Percentiles rank a stretch among this genome's conserved stretches.
These are phyloP conservation scores for Colletotrichum theobromicola DNA, from an alignment of 2,329 filamentous ascomycete species.

Conservation along the genomic window DNA sequence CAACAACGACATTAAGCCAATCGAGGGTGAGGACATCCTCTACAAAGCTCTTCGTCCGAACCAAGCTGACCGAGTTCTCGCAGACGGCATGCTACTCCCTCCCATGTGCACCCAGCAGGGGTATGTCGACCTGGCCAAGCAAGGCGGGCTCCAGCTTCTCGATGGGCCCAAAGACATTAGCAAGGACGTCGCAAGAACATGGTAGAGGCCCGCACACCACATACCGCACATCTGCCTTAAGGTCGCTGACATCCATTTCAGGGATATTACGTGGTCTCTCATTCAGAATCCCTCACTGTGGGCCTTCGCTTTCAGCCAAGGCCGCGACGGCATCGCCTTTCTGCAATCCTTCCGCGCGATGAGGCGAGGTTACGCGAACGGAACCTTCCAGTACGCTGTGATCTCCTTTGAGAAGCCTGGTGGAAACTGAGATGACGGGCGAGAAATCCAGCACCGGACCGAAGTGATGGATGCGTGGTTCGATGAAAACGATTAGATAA, in stretches of 20 bases:
- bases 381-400: constrained; percentile 62
- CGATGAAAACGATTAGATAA: background rate
- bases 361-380: constrained; percentile 63
- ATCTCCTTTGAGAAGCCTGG: constrained; percentile 57
- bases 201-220: constrained; percentile 42
- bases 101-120: constrained; percentile 58
- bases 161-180: constrained; percentile 61
- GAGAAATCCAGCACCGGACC: background rate
- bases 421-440: background rate
- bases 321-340: constrained; percentile 64
- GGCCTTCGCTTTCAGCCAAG: constrained; percentile 66
- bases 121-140: constrained; percentile 55
- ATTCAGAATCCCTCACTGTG: constrained; percentile 65
- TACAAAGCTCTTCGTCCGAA: background rate
- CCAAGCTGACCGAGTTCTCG: background rate
- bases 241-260: constrained; percentile 27
- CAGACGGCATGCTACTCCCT: constrained; percentile 66
- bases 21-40: constrained; percentile 49
- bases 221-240: background rate
- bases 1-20: constrained; percentile 60
- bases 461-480: background rate
- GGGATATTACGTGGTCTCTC: constrained; percentile 68
- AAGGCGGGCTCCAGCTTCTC: constrained; percentile 51
- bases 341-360: constrained; percentile 66
- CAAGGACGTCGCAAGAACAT: constrained; percentile 62